phyloP scores from a whole-genome alignment of 2,329 filamentous ascomycete genomes.

The Exophiala calicioides region DNA sequence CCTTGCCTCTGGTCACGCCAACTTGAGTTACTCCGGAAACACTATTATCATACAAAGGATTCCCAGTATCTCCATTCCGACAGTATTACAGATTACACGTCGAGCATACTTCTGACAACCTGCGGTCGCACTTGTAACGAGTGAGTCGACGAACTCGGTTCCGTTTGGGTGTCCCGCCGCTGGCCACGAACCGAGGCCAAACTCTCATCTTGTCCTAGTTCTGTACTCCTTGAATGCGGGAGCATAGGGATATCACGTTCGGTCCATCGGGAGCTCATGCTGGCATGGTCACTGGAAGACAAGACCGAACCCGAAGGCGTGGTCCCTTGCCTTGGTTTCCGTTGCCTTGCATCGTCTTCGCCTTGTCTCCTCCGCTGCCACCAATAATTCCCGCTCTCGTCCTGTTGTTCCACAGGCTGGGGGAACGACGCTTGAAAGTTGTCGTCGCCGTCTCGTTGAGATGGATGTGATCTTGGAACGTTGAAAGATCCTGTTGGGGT shows the following conservation, averaged over 20 bases:
- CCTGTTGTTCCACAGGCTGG: conserved; percentile 5
- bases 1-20: conserved; percentile 1
- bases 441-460: conserved; percentile 19
- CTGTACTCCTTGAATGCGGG: background rate
- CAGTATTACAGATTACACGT: conserved; percentile 36
- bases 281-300: background rate
- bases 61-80: background rate
- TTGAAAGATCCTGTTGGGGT: conserved; percentile 2
- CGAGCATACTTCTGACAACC: conserved; percentile 45
- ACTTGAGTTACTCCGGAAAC: background rate
- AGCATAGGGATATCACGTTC: background rate
- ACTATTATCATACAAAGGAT: background rate
- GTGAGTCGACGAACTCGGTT: conserved; percentile 16
- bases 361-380: conserved; percentile 14
- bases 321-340: conserved; percentile 4
- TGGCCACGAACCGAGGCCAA: conserved; percentile 13
- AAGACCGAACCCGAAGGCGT: no score
- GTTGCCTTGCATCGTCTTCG: conserved; percentile 11
- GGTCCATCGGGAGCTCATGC: background rate
- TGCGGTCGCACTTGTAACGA: conserved; percentile 33
- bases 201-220: background rate
- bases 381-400: conserved; percentile 23
- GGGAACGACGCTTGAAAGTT: background rate
- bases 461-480: conserved; percentile 26
- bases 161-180: conserved; percentile 8